phyloP scores from a whole-genome alignment of 352 stramenopile genomes.

The Hyaloperonospora arabidopsidis region DNA sequence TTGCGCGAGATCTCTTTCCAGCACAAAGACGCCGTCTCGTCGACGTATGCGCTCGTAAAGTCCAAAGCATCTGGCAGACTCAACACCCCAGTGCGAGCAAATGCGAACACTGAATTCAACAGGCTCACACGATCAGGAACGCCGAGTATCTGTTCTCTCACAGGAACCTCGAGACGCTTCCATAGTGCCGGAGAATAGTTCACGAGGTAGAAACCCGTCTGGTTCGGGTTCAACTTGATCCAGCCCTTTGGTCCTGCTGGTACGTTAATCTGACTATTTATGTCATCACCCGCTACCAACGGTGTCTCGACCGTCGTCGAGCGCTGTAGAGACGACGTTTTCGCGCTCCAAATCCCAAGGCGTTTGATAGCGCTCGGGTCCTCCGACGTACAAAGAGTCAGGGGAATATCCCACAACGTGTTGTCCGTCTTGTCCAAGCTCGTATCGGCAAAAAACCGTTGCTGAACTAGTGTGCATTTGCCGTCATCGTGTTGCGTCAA shows the following conservation, averaged over 20 bases:
- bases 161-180: conserved; percentile 59
- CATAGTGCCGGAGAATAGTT: conserved; percentile 87
- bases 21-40: conserved; percentile 60
- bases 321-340: conserved; percentile 8
- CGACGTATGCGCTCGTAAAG: conserved; percentile 52
- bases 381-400: conserved; percentile 57
- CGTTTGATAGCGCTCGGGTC: conserved; percentile 41
- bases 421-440: conserved; percentile 7
- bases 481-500: conserved; percentile 36
- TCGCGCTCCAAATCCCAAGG: conserved; percentile 46
- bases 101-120: conserved; percentile 89
- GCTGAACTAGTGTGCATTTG: conserved; percentile 63
- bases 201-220: conserved; percentile 93
- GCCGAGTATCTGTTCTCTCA: conserved; percentile 47
- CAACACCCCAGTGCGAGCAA: conserved; percentile 68
- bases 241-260: conserved; percentile 44
- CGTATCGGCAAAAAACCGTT: conserved; percentile 90
- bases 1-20: conserved; percentile 75
- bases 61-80: conserved; percentile 50
- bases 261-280: conserved; percentile 22
- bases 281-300: neutral
- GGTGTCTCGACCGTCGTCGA: neutral
- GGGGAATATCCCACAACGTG: conserved; percentile 71
- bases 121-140: conserved; percentile 89
- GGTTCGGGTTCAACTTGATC: conserved; percentile 94